phyloP scores from a whole-genome alignment of 169 alveolate genomes.

The Blepharisma undulans region DNA sequence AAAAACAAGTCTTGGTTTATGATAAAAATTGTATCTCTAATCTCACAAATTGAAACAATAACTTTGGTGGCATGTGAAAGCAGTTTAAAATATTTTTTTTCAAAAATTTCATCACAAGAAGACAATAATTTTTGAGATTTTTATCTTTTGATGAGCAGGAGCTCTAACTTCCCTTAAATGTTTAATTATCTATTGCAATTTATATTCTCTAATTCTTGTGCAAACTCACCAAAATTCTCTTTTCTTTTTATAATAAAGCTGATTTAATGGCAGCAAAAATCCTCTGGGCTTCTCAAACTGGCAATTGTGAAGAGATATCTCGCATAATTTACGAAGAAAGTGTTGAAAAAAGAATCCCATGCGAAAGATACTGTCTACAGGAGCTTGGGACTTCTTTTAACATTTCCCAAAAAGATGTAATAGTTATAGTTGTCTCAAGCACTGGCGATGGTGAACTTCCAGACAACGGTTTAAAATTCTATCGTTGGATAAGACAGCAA shows the following conservation, averaged over 20 bases:
- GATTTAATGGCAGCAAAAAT: constrained; percentile 31
- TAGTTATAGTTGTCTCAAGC: constrained; percentile 43
- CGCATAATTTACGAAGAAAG: constrained; percentile 14
- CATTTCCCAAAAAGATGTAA: constrained; percentile 20
- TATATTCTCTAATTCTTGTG: neutral
- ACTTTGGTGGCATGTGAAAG: no score
- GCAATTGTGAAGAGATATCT: constrained; percentile 62
- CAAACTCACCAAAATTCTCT: neutral
- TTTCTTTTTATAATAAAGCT: neutral
- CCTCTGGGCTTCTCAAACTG: constrained; percentile 61
- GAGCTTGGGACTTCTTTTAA: constrained; percentile 36
- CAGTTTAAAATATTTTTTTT: no score
- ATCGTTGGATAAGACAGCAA: constrained; percentile 29
- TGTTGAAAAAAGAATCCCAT: neutral
- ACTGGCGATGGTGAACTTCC: constrained; percentile 66
- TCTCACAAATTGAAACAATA: no score
- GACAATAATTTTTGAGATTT: no score
- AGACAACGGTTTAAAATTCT: constrained; percentile 48
- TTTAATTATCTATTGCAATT: no score
- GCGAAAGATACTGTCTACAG: constrained; percentile 18
- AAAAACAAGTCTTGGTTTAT: no score
- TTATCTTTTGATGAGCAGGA: no score
- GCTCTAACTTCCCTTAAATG: no score
- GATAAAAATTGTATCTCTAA: no score
- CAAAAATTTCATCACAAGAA: no score